These are phyloP conservation scores for Nidularia sp. DNA, from an alignment of 768 basidiomycete species.

Conservation along the genomic window DNA sequence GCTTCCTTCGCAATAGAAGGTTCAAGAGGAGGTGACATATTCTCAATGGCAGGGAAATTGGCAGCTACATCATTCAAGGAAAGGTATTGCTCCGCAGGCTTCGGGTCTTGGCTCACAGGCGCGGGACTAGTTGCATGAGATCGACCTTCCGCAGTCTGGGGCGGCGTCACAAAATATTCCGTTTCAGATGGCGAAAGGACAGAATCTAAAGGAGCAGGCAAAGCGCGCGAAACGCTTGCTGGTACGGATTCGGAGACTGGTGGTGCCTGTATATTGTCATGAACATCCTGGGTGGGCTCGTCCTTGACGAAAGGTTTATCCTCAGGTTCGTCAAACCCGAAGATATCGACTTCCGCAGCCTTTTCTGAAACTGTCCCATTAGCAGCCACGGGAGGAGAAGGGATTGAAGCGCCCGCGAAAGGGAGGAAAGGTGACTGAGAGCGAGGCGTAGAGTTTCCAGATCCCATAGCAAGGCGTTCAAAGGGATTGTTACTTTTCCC, in stretches of 20 bases:
- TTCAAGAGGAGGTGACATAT: slow-evolving; percentile 9
- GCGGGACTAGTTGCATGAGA: slow-evolving; percentile 12
- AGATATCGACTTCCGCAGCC: slow-evolving; percentile 22
- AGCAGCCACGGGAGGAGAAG: slow-evolving; percentile 29
- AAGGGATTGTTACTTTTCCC: slow-evolving; percentile 90
- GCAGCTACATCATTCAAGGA: slow-evolving; percentile 31
- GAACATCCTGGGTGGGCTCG: background rate
- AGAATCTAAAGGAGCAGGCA: slow-evolving; percentile 2
- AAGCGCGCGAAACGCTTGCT: background rate
- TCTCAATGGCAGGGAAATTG: slow-evolving; percentile 35
- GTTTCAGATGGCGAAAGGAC: slow-evolving; percentile 31
- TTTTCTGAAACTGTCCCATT: slow-evolving; percentile 21
- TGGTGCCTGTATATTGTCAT: background rate
- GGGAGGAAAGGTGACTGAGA: slow-evolving; percentile 62
- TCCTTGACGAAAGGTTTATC: background rate
- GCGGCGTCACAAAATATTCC: slow-evolving; percentile 62
- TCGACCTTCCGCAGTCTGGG: slow-evolving; percentile 30
- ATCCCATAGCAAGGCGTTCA: slow-evolving; percentile 58
- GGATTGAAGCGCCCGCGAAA: slow-evolving; percentile 31
- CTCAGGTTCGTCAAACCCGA: background rate
- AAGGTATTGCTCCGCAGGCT: slow-evolving; percentile 17
- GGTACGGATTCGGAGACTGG: background rate
- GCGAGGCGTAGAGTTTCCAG: slow-evolving; percentile 36
- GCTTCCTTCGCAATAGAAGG: slow-evolving; percentile 11
- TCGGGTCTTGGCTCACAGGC: slow-evolving; percentile 9